Conservation (phyloP, 2,329 filamentous ascomycete genomes). For the Ophioceras dolichostomum region DNA sequence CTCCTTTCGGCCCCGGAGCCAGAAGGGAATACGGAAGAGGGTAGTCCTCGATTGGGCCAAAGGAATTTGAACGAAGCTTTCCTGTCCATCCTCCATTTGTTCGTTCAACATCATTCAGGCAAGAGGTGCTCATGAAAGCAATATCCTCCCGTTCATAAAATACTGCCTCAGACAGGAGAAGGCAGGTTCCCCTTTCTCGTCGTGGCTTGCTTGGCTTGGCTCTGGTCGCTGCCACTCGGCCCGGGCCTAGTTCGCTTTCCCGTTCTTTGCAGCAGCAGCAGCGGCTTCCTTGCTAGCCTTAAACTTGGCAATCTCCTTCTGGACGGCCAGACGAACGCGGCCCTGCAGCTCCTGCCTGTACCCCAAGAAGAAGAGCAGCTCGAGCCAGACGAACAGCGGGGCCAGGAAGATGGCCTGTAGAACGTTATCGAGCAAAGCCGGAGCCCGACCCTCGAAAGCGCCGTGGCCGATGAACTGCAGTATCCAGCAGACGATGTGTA, state of each 20-base stretch:
- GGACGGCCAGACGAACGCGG: slow-evolving; percentile 64
- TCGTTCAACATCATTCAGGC: no score
- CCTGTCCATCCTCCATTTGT: no score
- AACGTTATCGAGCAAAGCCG: slow-evolving; percentile 81
- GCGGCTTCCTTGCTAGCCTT: slow-evolving; percentile 36
- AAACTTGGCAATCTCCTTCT: slow-evolving; percentile 67
- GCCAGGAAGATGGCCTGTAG: slow-evolving; percentile 86
- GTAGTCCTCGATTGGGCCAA: no score
- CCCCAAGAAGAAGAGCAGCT: slow-evolving; percentile 79
- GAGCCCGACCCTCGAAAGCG: slow-evolving; percentile 75
- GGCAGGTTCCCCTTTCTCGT: no score
- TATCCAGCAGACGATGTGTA: slow-evolving; percentile 71
- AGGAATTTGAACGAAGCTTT: no score
- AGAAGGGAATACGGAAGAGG: no score
- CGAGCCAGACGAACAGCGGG: slow-evolving; percentile 95
- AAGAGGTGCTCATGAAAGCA: no score
- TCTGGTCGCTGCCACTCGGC: slow-evolving; percentile 6
- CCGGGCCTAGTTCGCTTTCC: slow-evolving; percentile 32
- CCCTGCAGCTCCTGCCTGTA: slow-evolving; percentile 81
- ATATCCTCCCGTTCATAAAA: no score
- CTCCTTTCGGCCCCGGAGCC: no score
- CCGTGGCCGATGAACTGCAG: slow-evolving; percentile 88
- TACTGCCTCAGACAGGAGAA: no score
- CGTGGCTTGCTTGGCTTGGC: background rate
- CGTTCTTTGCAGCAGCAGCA: slow-evolving; percentile 24